These are phyloP conservation scores for Candida tallmaniae DNA, from an alignment of 805 yeast genomes.

Conservation along the genomic window DNA sequence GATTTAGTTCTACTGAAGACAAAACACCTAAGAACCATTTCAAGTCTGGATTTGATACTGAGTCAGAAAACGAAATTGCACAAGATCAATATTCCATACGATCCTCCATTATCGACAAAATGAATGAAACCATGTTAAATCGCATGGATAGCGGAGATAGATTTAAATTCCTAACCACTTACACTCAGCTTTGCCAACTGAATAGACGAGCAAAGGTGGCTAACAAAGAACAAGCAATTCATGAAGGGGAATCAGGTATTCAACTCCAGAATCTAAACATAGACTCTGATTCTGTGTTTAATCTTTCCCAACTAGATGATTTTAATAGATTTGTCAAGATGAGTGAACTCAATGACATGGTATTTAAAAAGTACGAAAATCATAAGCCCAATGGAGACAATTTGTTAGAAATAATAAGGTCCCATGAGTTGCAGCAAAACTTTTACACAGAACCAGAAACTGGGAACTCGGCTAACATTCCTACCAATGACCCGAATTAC, in stretches of 20 bases:
- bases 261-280: constrained; percentile 13
- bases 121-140: constrained; percentile 11
- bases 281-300: constrained; percentile 21
- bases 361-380: constrained; percentile 17
- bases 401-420: constrained; percentile 21
- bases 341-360: constrained; percentile 30
- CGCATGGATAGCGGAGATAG: constrained; percentile 15
- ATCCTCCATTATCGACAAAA: constrained; percentile 21
- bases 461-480: constrained; percentile 1
- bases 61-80: constrained; percentile 12
- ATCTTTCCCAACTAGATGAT: constrained; percentile 30
- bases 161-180: constrained; percentile 23
- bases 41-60: constrained; percentile 17
- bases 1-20: background rate
- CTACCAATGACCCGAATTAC: background rate
- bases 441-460: constrained; percentile 20
- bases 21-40: constrained; percentile 10
- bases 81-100: constrained; percentile 15
- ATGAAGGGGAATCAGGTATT: constrained; percentile 12
- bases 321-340: constrained; percentile 28
- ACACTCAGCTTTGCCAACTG: constrained; percentile 17
- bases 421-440: constrained; percentile 22
- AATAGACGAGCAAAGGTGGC: constrained; percentile 7
- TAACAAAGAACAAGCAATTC: constrained; percentile 3
- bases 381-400: constrained; percentile 15